phyloP scores from a whole-genome alignment of 768 basidiomycete species.

The Pleurotus tuber-regium region DNA sequence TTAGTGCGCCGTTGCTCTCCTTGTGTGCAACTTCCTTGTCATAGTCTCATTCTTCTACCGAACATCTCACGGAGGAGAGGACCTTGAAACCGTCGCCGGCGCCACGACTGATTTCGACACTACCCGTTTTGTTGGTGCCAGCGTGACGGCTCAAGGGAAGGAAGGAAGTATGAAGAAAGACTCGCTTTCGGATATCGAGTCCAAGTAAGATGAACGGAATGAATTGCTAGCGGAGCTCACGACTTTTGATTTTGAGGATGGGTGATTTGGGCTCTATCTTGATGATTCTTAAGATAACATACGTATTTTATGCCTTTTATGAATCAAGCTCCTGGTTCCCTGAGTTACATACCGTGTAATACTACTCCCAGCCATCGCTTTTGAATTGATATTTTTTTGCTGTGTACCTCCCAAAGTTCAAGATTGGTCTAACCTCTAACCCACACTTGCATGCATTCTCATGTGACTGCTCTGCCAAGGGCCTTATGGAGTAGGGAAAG shows the following conservation, averaged over 20 bases:
- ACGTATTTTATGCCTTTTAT: no score
- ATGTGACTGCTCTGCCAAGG: no score
- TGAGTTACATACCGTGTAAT: no score
- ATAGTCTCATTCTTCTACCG: slow-evolving; percentile 8
- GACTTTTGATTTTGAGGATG: background rate
- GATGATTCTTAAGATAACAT: no score
- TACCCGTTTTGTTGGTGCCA: background rate
- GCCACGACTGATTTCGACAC: background rate
- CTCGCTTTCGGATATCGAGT: background rate
- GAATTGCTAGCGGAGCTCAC: background rate
- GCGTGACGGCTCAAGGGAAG: background rate
- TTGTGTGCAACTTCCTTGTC: slow-evolving; percentile 12
- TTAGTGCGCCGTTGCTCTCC: slow-evolving; percentile 5
- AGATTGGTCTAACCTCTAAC: no score
- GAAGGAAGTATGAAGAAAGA: background rate
- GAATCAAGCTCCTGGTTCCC: no score
- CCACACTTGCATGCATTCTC: no score
- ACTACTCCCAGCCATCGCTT: no score
- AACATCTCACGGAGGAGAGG: slow-evolving; percentile 2
- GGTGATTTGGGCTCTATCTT: background rate
- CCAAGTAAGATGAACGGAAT: background rate
- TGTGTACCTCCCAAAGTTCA: no score
- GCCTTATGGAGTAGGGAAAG: no score
- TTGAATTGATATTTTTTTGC: no score
- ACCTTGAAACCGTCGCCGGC: slow-evolving; percentile 11